Evolutionary conservation across 305 asterid genomes (phyloP), one percentile per base, ranked within the genome.

Genomic region (Fraxinus velutina): DNA sequence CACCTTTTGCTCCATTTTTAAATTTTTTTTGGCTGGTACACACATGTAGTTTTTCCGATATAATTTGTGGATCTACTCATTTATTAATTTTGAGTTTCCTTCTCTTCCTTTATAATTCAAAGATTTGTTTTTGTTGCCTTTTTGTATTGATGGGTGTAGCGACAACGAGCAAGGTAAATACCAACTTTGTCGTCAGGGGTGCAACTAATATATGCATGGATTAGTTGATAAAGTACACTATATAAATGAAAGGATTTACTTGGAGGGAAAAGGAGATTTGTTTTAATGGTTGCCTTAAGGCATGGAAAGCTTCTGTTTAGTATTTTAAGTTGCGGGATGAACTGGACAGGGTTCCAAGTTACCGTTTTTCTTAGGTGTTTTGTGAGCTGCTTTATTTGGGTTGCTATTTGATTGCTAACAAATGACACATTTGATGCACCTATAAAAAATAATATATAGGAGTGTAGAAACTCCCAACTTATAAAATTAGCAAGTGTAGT

Each of bases 1-100:
- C 70, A 52, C 76, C 79, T 82, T 84, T 33, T 24, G 36, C 70
- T 75, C 74, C 62, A 57, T 86, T 77, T 34, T 21, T 27, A 0
- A 5, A 24, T 64, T 44, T 57, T 21, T 57, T 70, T 22, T 36
- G 22, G 47, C 44, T 42, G 21, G 52, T 13, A 47, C 47, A 27
- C 47, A 27, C 64, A 4, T 76, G 34, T 34, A 73, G 30, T 74
- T 37, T 30, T 42, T 78, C 77, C 17, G 78, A 5, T 10, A 19
- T 68, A 77, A 80, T 82, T 70, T 27, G 80, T 42, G 78, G 80
- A 12, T 52, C 21, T 42, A 73, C 21, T 19, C 77, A 37, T 75
- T 81, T 81, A 32, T 36, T 79, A 50, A 78, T 60, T 70, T 71
- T 32, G 44, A 71, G 19, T 64, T 71, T 32, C 44, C 47, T n/a